Conservation (phyloP, 2,329 filamentous ascomycete species). For the Polychaeton citri region DNA sequence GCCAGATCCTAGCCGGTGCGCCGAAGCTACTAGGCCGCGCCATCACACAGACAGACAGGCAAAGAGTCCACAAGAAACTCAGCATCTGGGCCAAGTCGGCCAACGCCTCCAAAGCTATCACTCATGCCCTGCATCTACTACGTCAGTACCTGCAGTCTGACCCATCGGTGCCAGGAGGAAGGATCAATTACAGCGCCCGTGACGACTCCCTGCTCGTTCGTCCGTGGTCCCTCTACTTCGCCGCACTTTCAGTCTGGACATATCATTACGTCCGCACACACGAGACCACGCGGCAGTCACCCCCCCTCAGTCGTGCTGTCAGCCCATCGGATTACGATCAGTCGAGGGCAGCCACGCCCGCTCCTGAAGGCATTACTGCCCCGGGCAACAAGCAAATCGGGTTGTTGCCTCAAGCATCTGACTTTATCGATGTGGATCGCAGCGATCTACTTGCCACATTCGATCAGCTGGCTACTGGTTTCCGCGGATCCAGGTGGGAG, state of each 20-base stretch:
- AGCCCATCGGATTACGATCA: not conserved
- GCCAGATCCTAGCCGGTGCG: constrained; percentile 81
- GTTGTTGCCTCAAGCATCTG: not conserved
- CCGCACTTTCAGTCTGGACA: constrained; percentile 69
- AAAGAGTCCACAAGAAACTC: constrained; percentile 65
- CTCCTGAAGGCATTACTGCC: not conserved
- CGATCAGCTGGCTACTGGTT: not conserved
- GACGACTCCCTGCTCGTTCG: constrained; percentile 78
- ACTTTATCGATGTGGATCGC: not conserved
- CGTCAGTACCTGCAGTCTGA: constrained; percentile 57
- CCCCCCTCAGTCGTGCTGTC: not conserved
- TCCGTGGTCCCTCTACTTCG: constrained; percentile 85
- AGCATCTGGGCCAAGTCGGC: constrained; percentile 75
- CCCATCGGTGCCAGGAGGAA: constrained; percentile 9
- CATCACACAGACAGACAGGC: constrained; percentile 67
- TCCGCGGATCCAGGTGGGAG: not conserved
- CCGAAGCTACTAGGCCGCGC: constrained; percentile 67
- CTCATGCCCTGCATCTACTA: constrained; percentile 76
- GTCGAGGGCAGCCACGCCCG: not conserved
- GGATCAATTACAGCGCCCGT: constrained; percentile 51
- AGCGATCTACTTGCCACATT: not conserved
- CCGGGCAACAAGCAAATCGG: too few relatives aligned
- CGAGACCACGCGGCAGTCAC: not conserved
- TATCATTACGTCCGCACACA: not conserved
- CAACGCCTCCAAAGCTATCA: constrained; percentile 72